These are phyloP conservation scores for Prunus yedoensis DNA, from an alignment of 331 rosid species.

Conservation along the genomic window DNA sequence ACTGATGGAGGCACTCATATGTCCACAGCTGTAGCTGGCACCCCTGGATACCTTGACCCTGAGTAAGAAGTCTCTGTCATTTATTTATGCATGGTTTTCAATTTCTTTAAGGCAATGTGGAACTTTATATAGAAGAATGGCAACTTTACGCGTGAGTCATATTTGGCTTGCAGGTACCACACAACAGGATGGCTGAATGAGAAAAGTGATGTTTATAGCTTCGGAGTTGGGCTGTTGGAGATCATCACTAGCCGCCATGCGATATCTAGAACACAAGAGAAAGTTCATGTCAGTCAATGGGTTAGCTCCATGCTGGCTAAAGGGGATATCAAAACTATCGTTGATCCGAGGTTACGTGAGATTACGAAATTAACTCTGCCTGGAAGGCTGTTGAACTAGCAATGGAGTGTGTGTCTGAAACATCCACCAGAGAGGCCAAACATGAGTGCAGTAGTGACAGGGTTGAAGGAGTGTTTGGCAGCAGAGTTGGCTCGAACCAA, in stretches of 20 bases:
- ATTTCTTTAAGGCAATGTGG: no score
- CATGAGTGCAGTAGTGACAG: conserved; percentile 30
- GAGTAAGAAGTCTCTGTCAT: conserved; percentile 24
- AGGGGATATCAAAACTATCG: conserved; percentile 31
- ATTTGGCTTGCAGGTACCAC: conserved; percentile 21
- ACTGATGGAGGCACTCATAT: conserved; percentile 30
- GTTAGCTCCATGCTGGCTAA: conserved; percentile 22
- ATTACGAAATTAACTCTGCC: conserved; percentile 13
- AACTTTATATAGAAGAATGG: background rate
- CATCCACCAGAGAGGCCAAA: conserved; percentile 22
- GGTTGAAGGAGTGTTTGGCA: conserved; percentile 34
- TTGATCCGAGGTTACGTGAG: conserved; percentile 18
- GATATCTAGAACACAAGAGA: conserved; percentile 3
- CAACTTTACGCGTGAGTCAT: background rate
- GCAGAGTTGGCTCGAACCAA: conserved; percentile 10
- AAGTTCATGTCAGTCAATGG: conserved; percentile 29
- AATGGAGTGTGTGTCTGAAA: conserved; percentile 26
- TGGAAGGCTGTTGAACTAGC: conserved; percentile 39
- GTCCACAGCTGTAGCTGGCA: conserved; percentile 37
- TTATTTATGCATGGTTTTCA: background rate
- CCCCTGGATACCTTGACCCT: conserved; percentile 45
- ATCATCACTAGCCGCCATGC: conserved; percentile 31
- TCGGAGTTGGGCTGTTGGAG: conserved; percentile 33
- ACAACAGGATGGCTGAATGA: conserved; percentile 28
- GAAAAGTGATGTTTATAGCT: conserved; percentile 43